Evolutionary conservation across 805 yeast species (phyloP).

Genomic region (Ogataea corticis): DNA sequence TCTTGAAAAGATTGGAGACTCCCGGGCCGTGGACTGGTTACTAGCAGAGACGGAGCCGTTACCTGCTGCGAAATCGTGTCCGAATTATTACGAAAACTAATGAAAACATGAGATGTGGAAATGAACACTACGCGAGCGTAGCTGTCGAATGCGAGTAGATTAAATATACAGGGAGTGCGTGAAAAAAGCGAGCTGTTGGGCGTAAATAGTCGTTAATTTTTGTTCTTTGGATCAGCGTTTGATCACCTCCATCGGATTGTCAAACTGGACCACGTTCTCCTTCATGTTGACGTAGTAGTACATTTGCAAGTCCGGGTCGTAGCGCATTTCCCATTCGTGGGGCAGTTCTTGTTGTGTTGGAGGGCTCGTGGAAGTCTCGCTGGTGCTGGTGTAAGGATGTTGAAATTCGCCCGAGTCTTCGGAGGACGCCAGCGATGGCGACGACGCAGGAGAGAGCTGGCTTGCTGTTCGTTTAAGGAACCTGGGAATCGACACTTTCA

Average conservation of each 20-base stretch:
- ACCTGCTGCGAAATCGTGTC: too few relatives aligned
- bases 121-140: too few relatives aligned
- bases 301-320: constrained; percentile 40
- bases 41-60: constrained; percentile 56
- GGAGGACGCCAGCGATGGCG: not conserved
- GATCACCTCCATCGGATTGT: constrained; percentile 46
- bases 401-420: not conserved
- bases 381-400: too few relatives aligned
- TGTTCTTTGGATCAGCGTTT: constrained; percentile 2
- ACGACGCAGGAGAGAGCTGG: not conserved
- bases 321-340: constrained; percentile 37
- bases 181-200: not conserved
- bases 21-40: constrained; percentile 70
- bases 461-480: constrained; percentile 6
- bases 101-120: too few relatives aligned
- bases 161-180: not conserved
- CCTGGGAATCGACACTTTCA: constrained; percentile 8
- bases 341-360: constrained; percentile 10
- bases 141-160: not conserved
- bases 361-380: too few relatives aligned
- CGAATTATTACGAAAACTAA: too few relatives aligned
- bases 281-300: constrained; percentile 41
- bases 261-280: constrained; percentile 41
- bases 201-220: not conserved
- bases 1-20: constrained; percentile 55